phyloP scores from a whole-genome alignment of 2,329 filamentous ascomycete genomes.

The Helicocarpus griseus region DNA sequence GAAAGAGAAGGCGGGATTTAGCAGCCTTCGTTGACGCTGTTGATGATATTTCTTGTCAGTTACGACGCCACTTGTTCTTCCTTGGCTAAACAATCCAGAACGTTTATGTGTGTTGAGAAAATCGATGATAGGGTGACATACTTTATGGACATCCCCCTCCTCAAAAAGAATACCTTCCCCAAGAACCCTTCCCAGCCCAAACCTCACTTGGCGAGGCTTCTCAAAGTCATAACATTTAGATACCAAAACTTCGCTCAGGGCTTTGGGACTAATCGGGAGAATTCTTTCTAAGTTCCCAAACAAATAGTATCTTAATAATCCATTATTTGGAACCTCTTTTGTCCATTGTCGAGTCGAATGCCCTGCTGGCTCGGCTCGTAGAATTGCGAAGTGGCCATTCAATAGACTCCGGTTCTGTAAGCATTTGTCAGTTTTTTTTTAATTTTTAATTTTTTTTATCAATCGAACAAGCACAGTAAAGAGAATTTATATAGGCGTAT shows the following conservation, averaged over 20 bases:
- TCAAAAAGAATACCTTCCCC: slow-evolving; percentile 53
- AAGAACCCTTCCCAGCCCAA: slow-evolving; percentile 26
- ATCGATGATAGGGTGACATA: slow-evolving; percentile 17
- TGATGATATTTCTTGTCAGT: not conserved
- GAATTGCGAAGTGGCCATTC: slow-evolving; percentile 34
- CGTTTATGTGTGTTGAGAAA: too few relatives aligned
- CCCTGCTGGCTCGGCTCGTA: slow-evolving; percentile 33
- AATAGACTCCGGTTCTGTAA: slow-evolving; percentile 32
- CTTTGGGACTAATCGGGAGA: slow-evolving; percentile 53
- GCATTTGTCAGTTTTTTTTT: not conserved
- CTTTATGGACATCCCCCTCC: slow-evolving; percentile 84
- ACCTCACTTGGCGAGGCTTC: slow-evolving; percentile 47
- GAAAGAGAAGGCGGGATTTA: slow-evolving; percentile 77
- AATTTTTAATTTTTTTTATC: too few relatives aligned
- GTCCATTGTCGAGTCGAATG: slow-evolving; percentile 40
- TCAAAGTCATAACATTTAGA: slow-evolving; percentile 60
- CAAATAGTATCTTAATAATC: slow-evolving; percentile 57
- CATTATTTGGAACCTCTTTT: slow-evolving; percentile 54
- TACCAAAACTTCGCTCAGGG: slow-evolving; percentile 59
- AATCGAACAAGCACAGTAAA: not conserved
- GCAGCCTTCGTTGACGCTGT: slow-evolving; percentile 57
- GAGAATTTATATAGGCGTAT: not conserved
- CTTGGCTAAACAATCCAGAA: not conserved
- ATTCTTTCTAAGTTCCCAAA: slow-evolving; percentile 55
- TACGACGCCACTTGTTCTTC: not conserved